These are phyloP conservation scores for Exophiala lecanii-corni DNA, from an alignment of 2,329 filamentous ascomycete genomes.

Conservation along the genomic window DNA sequence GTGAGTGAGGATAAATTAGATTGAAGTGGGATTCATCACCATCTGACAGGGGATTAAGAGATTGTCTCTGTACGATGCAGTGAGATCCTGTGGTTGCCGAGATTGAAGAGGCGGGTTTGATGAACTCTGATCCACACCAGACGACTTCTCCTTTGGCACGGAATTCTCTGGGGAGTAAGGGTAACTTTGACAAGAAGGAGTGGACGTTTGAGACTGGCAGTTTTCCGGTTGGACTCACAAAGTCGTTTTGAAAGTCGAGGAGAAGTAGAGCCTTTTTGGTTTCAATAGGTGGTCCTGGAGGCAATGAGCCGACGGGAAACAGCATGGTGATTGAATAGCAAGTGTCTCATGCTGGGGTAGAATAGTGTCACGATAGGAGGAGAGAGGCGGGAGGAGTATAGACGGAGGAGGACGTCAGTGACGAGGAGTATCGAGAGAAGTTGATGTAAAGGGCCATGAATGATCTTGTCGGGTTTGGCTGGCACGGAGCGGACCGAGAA, in stretches of 20 bases:
- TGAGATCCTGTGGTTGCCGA: slow-evolving; percentile 47
- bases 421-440: too few species aligned
- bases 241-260: slow-evolving; percentile 88
- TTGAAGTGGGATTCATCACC: slow-evolving; percentile 10
- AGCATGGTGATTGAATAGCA: slow-evolving; percentile 16
- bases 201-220: slow-evolving; percentile 61
- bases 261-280: slow-evolving; percentile 69
- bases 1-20: slow-evolving; percentile 8
- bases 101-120: slow-evolving; percentile 54
- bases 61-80: slow-evolving; percentile 28
- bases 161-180: slow-evolving; percentile 65
- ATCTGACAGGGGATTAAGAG: slow-evolving; percentile 6
- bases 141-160: slow-evolving; percentile 69
- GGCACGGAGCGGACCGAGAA: slow-evolving; percentile 56
- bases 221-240: slow-evolving; percentile 64
- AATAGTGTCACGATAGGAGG: background rate
- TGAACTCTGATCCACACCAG: slow-evolving; percentile 77
- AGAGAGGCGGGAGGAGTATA: background rate
- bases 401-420: background rate
- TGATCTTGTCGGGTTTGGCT: too few species aligned
- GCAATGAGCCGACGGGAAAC: slow-evolving; percentile 22
- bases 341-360: slow-evolving; percentile 12
- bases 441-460: too few species aligned
- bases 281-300: slow-evolving; percentile 45
- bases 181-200: slow-evolving; percentile 63